phyloP scores from a whole-genome alignment of 352 stramenopile genomes.

The Globisporangium sylvaticum region DNA sequence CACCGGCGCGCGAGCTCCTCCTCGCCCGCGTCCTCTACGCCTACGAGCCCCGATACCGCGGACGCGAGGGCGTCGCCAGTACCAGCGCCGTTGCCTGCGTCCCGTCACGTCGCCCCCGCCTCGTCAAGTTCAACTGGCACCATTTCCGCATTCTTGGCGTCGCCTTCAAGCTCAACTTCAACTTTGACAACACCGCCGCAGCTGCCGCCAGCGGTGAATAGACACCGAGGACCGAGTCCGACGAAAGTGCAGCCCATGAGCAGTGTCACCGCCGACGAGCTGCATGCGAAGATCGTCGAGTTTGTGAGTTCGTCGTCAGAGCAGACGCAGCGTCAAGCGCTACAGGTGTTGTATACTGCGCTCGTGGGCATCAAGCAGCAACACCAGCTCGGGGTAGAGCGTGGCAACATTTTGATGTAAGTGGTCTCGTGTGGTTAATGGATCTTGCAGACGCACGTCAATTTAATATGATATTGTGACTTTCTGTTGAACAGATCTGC shows the following conservation, averaged over 20 bases:
- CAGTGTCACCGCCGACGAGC: slow-evolving; percentile 6
- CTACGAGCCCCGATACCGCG: neutral
- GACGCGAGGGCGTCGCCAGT: neutral
- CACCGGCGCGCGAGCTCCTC: slow-evolving; percentile 27
- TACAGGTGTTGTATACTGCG: slow-evolving; percentile 19
- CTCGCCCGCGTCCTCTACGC: slow-evolving; percentile 12
- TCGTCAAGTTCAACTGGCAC: slow-evolving; percentile 7
- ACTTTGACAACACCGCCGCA: neutral
- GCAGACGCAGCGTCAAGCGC: slow-evolving; percentile 16
- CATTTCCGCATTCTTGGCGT: slow-evolving; percentile 2
- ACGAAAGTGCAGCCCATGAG: slow-evolving; percentile 10
- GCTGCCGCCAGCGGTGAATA: neutral
- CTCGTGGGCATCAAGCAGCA: slow-evolving; percentile 8
- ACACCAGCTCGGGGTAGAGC: neutral
- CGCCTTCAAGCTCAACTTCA: neutral
- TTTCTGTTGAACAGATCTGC: slow-evolving; percentile 7
- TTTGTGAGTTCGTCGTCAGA: slow-evolving; percentile 25
- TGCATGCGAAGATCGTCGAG: slow-evolving; percentile 25
- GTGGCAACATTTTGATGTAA: neutral
- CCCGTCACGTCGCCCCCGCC: neutral
- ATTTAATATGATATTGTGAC: neutral
- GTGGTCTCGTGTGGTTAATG: neutral
- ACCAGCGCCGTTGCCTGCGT: neutral
- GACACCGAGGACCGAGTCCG: slow-evolving; percentile 2
- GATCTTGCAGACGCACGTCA: neutral